These are phyloP conservation scores for Sporothrix protearum DNA, from an alignment of 2,329 filamentous ascomycete species.

Conservation along the genomic window DNA sequence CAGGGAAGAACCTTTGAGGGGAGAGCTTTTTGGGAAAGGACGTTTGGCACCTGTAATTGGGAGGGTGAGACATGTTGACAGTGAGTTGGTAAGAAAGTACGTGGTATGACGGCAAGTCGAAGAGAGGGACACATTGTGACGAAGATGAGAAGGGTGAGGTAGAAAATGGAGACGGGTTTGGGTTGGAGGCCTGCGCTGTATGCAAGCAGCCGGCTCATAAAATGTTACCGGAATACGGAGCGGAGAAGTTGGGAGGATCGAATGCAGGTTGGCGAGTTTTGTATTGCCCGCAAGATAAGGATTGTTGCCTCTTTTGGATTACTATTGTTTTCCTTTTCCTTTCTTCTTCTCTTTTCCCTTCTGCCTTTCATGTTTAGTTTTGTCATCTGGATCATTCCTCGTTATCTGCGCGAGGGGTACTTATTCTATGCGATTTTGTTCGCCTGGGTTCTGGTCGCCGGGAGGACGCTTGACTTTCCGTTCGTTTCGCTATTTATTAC, in stretches of 20 bases:
- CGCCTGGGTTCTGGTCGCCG: background rate
- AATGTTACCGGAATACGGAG: background rate
- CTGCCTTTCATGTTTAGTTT: background rate
- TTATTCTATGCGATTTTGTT: background rate
- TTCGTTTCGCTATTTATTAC: background rate
- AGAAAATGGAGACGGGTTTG: background rate
- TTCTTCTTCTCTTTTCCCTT: background rate
- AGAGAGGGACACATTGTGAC: background rate
- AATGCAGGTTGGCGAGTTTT: conserved; percentile 30
- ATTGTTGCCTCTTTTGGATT: background rate
- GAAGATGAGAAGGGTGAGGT: no score
- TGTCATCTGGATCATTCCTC: background rate
- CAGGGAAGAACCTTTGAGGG: no score
- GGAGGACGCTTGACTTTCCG: background rate
- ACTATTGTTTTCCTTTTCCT: no score
- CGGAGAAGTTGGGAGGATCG: background rate
- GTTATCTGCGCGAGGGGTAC: background rate
- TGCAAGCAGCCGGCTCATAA: background rate
- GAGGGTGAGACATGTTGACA: background rate
- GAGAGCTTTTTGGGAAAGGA: no score
- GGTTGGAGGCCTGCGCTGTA: background rate
- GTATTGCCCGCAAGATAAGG: background rate
- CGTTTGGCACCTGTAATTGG: background rate
- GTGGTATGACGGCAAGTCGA: background rate
- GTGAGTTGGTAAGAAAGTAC: background rate